A percentile compares a stretch with the other conserved stretches of the same genome.
These are phyloP conservation scores for Trametes gibbosa DNA, from an alignment of 768 basidiomycete genomes.

Conservation along the genomic window DNA sequence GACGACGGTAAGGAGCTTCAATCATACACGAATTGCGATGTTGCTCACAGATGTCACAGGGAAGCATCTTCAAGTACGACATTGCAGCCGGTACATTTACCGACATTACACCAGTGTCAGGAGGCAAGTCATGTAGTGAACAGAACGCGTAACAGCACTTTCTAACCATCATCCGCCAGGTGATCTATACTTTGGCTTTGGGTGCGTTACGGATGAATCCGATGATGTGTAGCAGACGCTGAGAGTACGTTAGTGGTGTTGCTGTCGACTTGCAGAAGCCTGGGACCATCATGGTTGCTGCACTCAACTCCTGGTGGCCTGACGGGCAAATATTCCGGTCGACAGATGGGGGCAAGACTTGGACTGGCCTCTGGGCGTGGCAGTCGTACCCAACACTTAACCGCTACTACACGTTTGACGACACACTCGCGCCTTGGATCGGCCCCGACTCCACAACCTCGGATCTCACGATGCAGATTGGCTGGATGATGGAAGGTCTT, in stretches of 20 bases:
- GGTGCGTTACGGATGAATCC: slow-evolving; percentile 22
- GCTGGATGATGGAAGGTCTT: slow-evolving; percentile 74
- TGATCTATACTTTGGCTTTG: slow-evolving; percentile 61
- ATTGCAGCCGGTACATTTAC: slow-evolving; percentile 55
- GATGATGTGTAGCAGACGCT: not conserved
- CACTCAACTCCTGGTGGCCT: slow-evolving; percentile 48
- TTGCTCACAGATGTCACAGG: slow-evolving; percentile 3
- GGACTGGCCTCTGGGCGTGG: slow-evolving; percentile 62
- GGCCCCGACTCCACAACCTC: slow-evolving; percentile 48
- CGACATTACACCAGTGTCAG: slow-evolving; percentile 60
- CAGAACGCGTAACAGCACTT: not conserved
- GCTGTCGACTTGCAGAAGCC: slow-evolving; percentile 58
- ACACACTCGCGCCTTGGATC: slow-evolving; percentile 58
- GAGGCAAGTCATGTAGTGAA: slow-evolving; percentile 23
- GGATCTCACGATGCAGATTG: slow-evolving; percentile 48
- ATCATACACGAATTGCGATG: not conserved
- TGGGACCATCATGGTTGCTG: slow-evolving; percentile 67
- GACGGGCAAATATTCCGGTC: slow-evolving; percentile 67
- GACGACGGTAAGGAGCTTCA: slow-evolving; percentile 24
- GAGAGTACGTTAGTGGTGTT: slow-evolving; percentile 35
- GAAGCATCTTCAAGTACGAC: slow-evolving; percentile 39
- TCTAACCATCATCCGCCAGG: slow-evolving; percentile 13
- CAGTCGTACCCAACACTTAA: slow-evolving; percentile 42
- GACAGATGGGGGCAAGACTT: slow-evolving; percentile 54
- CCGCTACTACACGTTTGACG: slow-evolving; percentile 52